Percentiles rank a stretch among this genome's conserved stretches.
Evolutionary conservation across 2,329 filamentous ascomycete species (phyloP).

Genomic region (Triangularia verruculosa): DNA sequence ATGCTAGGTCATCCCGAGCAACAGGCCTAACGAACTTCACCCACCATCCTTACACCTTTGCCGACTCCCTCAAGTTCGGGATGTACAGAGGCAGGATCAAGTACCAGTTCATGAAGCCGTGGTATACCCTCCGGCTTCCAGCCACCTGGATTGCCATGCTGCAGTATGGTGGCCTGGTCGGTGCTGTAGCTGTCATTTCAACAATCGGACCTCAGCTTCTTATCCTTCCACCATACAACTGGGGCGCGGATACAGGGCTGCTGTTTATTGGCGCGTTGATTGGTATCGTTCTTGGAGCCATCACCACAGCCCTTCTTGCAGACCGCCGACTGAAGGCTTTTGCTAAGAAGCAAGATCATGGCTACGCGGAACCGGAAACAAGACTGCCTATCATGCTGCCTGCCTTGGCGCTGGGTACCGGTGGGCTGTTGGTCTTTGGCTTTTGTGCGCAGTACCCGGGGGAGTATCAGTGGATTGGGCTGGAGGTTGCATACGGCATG

Average conservation of each 20-base stretch:
- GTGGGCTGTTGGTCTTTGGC: constrained; percentile 37
- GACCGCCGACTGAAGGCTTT: constrained; percentile 25
- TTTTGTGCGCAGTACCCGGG: constrained; percentile 37
- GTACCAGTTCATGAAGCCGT: constrained; percentile 30
- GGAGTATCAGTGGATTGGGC: constrained; percentile 33
- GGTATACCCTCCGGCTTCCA: constrained; percentile 32
- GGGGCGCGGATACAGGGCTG: constrained; percentile 34
- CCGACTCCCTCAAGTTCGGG: constrained; percentile 26
- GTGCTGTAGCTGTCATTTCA: constrained; percentile 36
- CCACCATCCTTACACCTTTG: constrained; percentile 28
- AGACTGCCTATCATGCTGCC: constrained; percentile 34
- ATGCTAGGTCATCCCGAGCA: background rate
- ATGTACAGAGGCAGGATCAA: constrained; percentile 23
- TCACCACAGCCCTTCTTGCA: constrained; percentile 29
- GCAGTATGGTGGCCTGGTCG: constrained; percentile 38
- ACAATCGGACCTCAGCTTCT: constrained; percentile 35
- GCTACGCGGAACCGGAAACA: constrained; percentile 35
- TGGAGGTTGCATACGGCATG: constrained; percentile 37
- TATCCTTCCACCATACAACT: constrained; percentile 33
- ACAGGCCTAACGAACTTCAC: background rate
- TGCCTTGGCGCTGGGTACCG: constrained; percentile 31
- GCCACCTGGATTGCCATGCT: constrained; percentile 38
- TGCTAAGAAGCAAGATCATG: constrained; percentile 27
- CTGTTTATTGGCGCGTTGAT: constrained; percentile 36
- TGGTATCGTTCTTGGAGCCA: constrained; percentile 31